Evolutionary conservation across 2,329 filamentous ascomycete genomes (phyloP), one percentile per base, ranked within the genome.

Genomic region (Colletotrichum karsti): DNA sequence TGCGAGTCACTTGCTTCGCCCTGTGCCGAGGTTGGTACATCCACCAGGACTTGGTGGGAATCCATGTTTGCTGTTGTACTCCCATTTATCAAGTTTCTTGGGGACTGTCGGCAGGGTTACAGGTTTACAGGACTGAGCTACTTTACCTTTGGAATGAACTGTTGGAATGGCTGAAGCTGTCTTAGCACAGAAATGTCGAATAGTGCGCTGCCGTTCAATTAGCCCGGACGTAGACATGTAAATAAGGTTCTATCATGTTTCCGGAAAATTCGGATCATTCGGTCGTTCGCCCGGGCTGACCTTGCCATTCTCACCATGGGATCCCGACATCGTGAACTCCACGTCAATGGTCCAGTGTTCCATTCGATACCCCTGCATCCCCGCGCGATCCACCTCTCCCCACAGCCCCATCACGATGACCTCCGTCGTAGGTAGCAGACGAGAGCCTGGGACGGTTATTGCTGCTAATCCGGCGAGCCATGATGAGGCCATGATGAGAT

Each of bases 21-120:
- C 28, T 24, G 28, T 28, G 51, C 12, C 30, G 51, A 44, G 42
- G 13, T 50, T 26, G 33, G 44, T 28, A 55, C 44, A 22, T 58
- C 10, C 53, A 22, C 62, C 37, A 13, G 18, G 35, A 53, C 51
- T 12, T 20, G 41, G 51, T 35, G 42, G 51, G 41, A 18, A 33
- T 35, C 51, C 51, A 56, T 57, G 50, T 63, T 63, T 41, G 28
- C 39, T 42, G 37, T 22, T 44, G 42, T 33, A 15, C 26, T 46
- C 37, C 28, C 44, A 64, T 67, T 64, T 58, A 48, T 46, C 26
- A 22, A 26, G 42, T 46, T 63, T 57, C 26, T 67, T 57, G 64
- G 42, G 33, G 44, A 46, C 64, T 44, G 26, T 35, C 51, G 18
- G 18, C 42, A 26, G 22, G 18, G 35, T 24, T n/a, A 20, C 24